Evolutionary conservation across 2,329 filamentous ascomycete genomes (phyloP).

Genomic region (Cytospora chrysosperma): DNA sequence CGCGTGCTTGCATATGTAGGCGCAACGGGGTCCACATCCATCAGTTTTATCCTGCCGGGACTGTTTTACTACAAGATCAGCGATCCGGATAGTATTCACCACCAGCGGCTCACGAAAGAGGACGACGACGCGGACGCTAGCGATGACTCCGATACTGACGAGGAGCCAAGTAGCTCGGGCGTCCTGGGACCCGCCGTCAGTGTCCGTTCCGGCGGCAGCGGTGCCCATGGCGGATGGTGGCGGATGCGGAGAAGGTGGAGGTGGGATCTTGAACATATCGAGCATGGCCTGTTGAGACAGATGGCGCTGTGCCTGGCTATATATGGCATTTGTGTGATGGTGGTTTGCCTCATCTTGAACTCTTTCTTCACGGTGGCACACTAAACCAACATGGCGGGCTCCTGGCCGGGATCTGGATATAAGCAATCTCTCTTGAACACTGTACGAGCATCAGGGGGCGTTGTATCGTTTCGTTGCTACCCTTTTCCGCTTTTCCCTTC

Average conservation of each 20-base stretch:
- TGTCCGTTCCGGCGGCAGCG: constrained; percentile 42
- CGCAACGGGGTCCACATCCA: constrained; percentile 89
- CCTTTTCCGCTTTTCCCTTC: background rate
- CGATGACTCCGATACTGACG: constrained; percentile 52
- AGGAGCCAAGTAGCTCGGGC: constrained; percentile 33
- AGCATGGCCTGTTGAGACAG: constrained; percentile 65
- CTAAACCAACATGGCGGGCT: constrained; percentile 36
- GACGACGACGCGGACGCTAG: constrained; percentile 72
- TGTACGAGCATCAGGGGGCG: background rate
- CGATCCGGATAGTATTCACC: constrained; percentile 79
- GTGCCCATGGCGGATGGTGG: constrained; percentile 39
- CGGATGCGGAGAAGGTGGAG: constrained; percentile 57
- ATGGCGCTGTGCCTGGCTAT: constrained; percentile 72
- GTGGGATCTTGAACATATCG: constrained; percentile 63
- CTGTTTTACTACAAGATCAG: constrained; percentile 99
- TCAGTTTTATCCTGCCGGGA: constrained; percentile 94
- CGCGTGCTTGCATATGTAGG: constrained; percentile 94
- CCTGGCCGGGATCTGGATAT: background rate
- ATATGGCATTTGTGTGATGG: constrained; percentile 87
- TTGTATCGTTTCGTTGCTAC: background rate
- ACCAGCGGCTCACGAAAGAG: constrained; percentile 85
- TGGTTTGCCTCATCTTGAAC: constrained; percentile 82
- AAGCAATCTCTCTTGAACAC: too few species aligned
- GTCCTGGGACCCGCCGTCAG: constrained; percentile 48
- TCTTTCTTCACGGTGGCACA: constrained; percentile 71